These are phyloP conservation scores for Wickerhamomyces ciferrii DNA, from an alignment of 805 yeast genomes.

Conservation along the genomic window DNA sequence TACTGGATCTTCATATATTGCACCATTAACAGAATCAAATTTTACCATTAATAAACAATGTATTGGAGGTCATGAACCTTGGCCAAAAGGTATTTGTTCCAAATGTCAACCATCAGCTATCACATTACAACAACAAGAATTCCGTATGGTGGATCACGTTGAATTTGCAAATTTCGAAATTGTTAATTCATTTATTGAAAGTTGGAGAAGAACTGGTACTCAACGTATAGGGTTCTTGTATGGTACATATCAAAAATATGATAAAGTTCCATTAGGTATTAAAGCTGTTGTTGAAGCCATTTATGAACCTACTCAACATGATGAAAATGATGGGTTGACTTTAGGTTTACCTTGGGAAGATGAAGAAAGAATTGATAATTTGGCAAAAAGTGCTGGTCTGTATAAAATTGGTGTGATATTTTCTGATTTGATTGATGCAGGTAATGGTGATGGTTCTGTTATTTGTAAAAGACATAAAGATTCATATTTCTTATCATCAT, in stretches of 20 bases:
- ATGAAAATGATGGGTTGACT: constrained; percentile 81
- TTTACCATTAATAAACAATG: constrained; percentile 64
- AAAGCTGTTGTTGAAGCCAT: constrained; percentile 93
- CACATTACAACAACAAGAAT: constrained; percentile 82
- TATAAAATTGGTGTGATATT: constrained; percentile 77
- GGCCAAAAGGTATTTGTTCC: constrained; percentile 94
- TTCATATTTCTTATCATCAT: constrained; percentile 83
- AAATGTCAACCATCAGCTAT: constrained; percentile 96
- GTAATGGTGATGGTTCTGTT: constrained; percentile 82
- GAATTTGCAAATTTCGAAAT: constrained; percentile 75
- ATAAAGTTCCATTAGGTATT: constrained; percentile 84
- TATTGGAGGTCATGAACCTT: constrained; percentile 79
- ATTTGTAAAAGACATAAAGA: constrained; percentile 90
- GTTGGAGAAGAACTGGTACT: constrained; percentile 85
- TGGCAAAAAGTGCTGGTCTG: constrained; percentile 59
- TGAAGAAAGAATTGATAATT: constrained; percentile 43
- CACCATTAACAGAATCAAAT: constrained; percentile 72
- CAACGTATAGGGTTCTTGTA: constrained; percentile 85
- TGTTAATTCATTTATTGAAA: constrained; percentile 78
- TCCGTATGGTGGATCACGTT: constrained; percentile 96
- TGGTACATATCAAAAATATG: constrained; percentile 76
- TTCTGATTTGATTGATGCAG: constrained; percentile 87
- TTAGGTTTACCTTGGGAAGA: constrained; percentile 49
- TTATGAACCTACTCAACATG: constrained; percentile 87
- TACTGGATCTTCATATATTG: constrained; percentile 61